phyloP scores from a whole-genome alignment of 2,329 filamentous ascomycete genomes.

The Verticillium alfalfae region DNA sequence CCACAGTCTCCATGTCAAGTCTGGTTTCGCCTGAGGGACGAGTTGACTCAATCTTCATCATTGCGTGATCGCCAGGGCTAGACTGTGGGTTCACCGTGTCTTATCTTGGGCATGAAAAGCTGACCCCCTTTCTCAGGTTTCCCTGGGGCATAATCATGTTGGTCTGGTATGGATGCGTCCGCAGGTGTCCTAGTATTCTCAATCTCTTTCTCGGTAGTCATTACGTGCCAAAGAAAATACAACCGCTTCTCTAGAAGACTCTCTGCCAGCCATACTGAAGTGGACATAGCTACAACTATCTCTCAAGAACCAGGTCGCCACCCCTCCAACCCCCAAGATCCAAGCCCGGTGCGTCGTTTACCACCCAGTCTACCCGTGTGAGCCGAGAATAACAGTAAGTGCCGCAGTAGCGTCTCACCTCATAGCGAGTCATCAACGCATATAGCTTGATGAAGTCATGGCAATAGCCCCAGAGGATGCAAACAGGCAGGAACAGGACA shows the following conservation, averaged over 20 bases:
- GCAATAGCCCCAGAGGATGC: background rate
- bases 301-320: background rate
- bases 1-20: background rate
- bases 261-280: background rate
- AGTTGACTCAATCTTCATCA: background rate
- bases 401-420: background rate
- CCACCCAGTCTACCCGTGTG: background rate
- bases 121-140: background rate
- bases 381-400: background rate
- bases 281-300: background rate
- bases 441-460: background rate
- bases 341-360: background rate
- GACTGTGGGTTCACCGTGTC: background rate
- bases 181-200: background rate
- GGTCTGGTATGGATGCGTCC: background rate
- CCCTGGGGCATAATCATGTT: background rate
- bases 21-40: background rate
- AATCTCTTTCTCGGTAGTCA: background rate
- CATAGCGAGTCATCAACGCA: background rate
- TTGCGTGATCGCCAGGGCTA: background rate
- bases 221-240: background rate
- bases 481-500: background rate
- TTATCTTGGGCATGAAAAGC: background rate
- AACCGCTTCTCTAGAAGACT: background rate
- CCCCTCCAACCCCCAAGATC: background rate